Percentiles rank a stretch among this genome's conserved stretches.
These are phyloP conservation scores for Penicillium sumatraense DNA, from an alignment of 2,329 filamentous ascomycete genomes.

Conservation along the genomic window DNA sequence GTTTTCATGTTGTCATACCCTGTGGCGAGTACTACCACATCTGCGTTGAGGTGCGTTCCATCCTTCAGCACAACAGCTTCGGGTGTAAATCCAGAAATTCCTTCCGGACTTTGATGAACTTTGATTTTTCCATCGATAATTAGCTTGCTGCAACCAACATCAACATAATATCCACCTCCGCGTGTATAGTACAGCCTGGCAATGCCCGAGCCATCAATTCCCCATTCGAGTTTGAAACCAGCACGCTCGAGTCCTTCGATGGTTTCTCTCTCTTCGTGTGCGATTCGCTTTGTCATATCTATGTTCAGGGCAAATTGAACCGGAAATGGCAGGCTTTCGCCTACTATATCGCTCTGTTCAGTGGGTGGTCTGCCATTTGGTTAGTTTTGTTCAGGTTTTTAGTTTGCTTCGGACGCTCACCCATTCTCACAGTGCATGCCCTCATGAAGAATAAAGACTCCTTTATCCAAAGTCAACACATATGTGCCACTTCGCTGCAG, in stretches of 20 bases:
- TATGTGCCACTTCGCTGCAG: constrained; percentile 50
- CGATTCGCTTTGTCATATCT: constrained; percentile 35
- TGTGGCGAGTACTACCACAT: constrained; percentile 54
- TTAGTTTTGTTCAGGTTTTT: neutral
- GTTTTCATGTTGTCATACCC: constrained; percentile 66
- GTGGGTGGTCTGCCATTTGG: neutral
- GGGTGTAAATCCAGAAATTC: constrained; percentile 35
- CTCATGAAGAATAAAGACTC: constrained; percentile 2
- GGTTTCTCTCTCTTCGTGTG: constrained; percentile 40
- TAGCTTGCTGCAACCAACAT: constrained; percentile 51
- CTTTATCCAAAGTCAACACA: constrained; percentile 4
- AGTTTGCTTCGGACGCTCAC: neutral
- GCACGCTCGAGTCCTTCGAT: constrained; percentile 48
- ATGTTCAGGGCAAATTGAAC: constrained; percentile 32
- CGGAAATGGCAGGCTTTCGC: constrained; percentile 20
- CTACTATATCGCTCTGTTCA: constrained; percentile 5
- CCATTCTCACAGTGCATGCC: constrained; percentile 5
- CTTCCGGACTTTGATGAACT: constrained; percentile 35
- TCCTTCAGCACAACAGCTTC: constrained; percentile 51
- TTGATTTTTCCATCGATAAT: constrained; percentile 42
- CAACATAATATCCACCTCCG: constrained; percentile 54
- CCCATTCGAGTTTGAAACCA: constrained; percentile 49
- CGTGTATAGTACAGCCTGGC: constrained; percentile 45
- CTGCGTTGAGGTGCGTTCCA: constrained; percentile 47
- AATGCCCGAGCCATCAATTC: constrained; percentile 36